Evolutionary conservation across 2,329 filamentous ascomycete genomes (phyloP), one percentile per base, ranked within the genome.

Genomic region (Nemania sp.): DNA sequence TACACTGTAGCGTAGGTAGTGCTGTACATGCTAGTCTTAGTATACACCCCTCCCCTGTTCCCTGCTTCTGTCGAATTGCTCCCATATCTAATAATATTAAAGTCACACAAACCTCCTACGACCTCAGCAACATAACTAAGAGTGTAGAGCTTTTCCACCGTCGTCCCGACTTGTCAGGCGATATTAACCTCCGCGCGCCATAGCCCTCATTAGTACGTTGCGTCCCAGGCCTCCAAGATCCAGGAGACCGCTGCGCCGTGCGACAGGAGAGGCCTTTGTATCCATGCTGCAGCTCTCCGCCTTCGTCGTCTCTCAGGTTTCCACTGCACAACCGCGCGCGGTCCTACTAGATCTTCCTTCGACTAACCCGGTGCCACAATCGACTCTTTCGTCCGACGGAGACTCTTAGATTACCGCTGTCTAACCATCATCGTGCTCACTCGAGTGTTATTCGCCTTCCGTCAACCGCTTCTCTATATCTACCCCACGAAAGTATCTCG

Each of bases 371-470:
- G 83, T 85, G 82, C 82, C 80, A 84, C 83, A 77, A 80, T 82
- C 82, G 82, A 83, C 80, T 82, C 82, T 82, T 82, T 82, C 81
- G 84, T 86, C 82, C 79, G 77, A 86, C 84, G 73, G 71, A 78
- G 80, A 76, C 77, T 77, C 74, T 80, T 75, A 77, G 76, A 73
- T 76, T 73, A 59, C 73, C 71, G 72, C 72, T 73, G 64, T 73
- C 69, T 67, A 70, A 59, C 59, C 65, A 68, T 70, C 70, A 70
- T 52, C 70, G 70, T 71, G 62, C 66, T 70, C 69, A 62, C 68
- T 55, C 68, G 69, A 68, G 63, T 65, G 68, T 66, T 68, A 53
- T 59, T 61, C 66, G 55, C 65, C 67, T 70, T 58, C 47, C 62
- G 56, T 56, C 68, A 66, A 59, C 63, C 62, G 56, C 66, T 68